Percentiles rank a stretch among this genome's conserved stretches.
phyloP scores from a whole-genome alignment of 2,329 filamentous ascomycete genomes.

The Diaporthe sp. region DNA sequence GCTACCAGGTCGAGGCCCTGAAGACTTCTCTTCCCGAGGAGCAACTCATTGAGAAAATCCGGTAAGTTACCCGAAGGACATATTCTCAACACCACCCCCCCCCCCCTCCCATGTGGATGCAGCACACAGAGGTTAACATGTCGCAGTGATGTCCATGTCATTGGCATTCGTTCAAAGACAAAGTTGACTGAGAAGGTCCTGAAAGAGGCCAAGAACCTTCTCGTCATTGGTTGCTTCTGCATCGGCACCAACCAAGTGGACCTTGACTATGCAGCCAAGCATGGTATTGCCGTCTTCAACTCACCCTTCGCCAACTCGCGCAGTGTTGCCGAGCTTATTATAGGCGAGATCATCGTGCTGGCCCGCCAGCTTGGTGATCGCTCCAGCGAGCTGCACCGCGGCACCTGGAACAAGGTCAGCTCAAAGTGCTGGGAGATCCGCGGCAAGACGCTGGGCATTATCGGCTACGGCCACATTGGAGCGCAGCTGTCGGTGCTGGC shows the following conservation, averaged over 20 bases:
- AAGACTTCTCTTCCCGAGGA: slow-evolving; percentile 94
- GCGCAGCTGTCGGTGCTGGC: slow-evolving; percentile 95
- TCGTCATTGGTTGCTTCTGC: slow-evolving; percentile 98
- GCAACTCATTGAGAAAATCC: slow-evolving; percentile 96
- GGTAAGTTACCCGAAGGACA: slow-evolving; percentile 64
- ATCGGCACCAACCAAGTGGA: slow-evolving; percentile 98
- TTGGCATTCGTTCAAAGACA: slow-evolving; percentile 98
- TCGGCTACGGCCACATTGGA: slow-evolving; percentile 98
- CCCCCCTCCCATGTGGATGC: neutral
- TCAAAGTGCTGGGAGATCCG: slow-evolving; percentile 97
- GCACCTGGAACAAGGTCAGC: slow-evolving; percentile 98
- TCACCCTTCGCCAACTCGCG: slow-evolving; percentile 98
- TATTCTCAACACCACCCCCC: neutral
- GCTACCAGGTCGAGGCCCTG: slow-evolving; percentile 94
- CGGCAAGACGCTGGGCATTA: slow-evolving; percentile 95
- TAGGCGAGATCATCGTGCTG: slow-evolving; percentile 91
- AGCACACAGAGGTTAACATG: slow-evolving; percentile 42
- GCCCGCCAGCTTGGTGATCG: slow-evolving; percentile 94
- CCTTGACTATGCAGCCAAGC: slow-evolving; percentile 83
- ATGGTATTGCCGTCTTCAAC: slow-evolving; percentile 98
- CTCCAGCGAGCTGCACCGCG: slow-evolving; percentile 92
- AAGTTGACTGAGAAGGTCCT: slow-evolving; percentile 90
- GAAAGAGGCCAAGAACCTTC: slow-evolving; percentile 89
- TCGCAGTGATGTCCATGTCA: slow-evolving; percentile 89
- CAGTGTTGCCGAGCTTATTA: slow-evolving; percentile 95